Conservation (phyloP, 179 eudicot genomes). For the Vitellaria paradoxa region DNA sequence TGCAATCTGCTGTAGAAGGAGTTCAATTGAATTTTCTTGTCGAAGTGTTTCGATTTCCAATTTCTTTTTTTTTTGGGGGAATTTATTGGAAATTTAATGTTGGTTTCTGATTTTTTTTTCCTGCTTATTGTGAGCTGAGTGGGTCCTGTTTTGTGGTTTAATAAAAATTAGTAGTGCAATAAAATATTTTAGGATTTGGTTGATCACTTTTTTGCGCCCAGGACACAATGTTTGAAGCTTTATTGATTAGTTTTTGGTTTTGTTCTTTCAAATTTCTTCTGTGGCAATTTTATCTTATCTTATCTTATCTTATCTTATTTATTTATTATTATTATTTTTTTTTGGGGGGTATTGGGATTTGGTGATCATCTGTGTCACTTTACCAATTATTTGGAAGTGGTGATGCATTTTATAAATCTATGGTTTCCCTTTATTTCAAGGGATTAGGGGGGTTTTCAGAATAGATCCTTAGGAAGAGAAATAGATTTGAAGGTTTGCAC, state of each 20-base stretch:
- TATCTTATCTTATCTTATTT: no score
- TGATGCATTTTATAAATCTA: neutral
- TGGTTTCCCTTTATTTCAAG: neutral
- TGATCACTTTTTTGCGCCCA: neutral
- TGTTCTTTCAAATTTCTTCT: no score
- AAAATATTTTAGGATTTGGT: neutral
- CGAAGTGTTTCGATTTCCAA: neutral
- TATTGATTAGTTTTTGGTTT: neutral
- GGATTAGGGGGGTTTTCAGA: neutral
- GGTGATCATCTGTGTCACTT: neutral
- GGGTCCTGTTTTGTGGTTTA: neutral
- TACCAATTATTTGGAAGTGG: neutral
- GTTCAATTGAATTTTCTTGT: neutral
- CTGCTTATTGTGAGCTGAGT: neutral
- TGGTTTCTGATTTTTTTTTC: neutral
- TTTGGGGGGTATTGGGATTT: neutral
- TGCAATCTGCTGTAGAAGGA: neutral
- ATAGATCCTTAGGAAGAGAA: neutral
- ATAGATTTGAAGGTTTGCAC: neutral
- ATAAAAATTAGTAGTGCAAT: no score
- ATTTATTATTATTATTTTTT: neutral
- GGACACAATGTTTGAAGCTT: neutral
- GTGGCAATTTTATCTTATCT: no score
- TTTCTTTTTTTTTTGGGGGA: no score
- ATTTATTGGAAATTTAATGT: constrained; percentile 2